phyloP scores from a whole-genome alignment of 2,329 filamentous ascomycete species.

The Diaporthe vexans region DNA sequence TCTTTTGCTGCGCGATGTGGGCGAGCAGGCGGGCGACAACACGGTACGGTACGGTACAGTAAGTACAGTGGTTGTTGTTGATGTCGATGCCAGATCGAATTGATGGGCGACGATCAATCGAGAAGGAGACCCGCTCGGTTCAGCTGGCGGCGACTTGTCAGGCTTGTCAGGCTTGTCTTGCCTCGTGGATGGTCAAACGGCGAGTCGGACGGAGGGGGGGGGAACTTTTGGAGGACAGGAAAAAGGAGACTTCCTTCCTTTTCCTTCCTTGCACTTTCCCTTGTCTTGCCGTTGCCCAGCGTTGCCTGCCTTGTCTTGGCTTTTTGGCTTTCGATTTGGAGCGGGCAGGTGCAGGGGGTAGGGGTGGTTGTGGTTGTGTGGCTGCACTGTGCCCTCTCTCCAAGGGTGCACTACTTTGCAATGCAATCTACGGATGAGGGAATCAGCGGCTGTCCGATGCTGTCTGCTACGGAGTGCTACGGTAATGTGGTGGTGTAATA shows the following conservation, averaged over 20 bases:
- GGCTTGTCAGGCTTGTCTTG: background rate
- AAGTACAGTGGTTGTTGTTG: background rate
- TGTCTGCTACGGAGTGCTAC: background rate
- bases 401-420: slow-evolving; percentile 12
- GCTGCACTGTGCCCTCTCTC: slow-evolving; percentile 29
- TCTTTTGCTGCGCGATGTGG: background rate
- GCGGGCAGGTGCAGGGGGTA: slow-evolving; percentile 26
- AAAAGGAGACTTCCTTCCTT: slow-evolving; percentile 15
- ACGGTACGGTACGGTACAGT: background rate
- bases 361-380: slow-evolving; percentile 11
- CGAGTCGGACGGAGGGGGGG: slow-evolving; percentile 8
- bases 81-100: slow-evolving; percentile 32
- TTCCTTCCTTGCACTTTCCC: slow-evolving; percentile 7
- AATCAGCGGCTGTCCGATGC: background rate
- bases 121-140: slow-evolving; percentile 28
- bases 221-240: background rate
- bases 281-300: slow-evolving; percentile 7
- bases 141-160: slow-evolving; percentile 29
- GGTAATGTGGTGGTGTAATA: no score
- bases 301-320: slow-evolving; percentile 17
- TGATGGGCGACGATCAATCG: slow-evolving; percentile 29
- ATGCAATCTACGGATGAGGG: slow-evolving; percentile 13
- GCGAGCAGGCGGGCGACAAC: background rate
- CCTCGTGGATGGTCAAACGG: slow-evolving; percentile 6
- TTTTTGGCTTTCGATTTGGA: slow-evolving; percentile 10